Base-by-base conservation (phyloP, 495 filamentous ascomycete genomes). In the Penicillium longicatenatum region DNA sequence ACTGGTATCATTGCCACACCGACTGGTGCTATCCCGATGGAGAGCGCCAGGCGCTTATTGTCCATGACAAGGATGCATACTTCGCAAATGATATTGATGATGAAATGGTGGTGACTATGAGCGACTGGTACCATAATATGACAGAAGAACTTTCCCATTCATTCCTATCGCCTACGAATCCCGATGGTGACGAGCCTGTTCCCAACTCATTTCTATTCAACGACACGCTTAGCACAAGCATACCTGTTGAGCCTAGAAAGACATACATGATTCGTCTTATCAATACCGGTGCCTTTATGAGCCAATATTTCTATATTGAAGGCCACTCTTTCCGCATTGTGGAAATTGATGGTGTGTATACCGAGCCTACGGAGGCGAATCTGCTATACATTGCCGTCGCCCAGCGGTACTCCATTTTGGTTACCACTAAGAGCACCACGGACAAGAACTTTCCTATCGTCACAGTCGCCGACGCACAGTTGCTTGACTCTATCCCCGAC, bases 1-100 rank as follows among this genome's bases (percentile, higher is more conserved):
- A 90, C 71, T 93, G 90, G 90, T 93, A 92, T 63, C 89, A 93
- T 68, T 90, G 85, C 14, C 89, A 93, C 64, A 77, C 78, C 19
- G 73, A 75, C 43, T 81, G 76, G 5, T 88, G 89, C 65, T 91
- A 91, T 52, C 86, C 89, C 2, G 90, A 93, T 67, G 90, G 90
- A 29, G 78, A 89, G 30, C 80, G 87, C 50, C 88, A 87, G 2
- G 82, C 89, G 0, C 67, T 94, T 37, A 84, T 93, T 44, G 74
- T 94, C 33, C 82, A 91, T 50, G 89, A 92, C 63, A 81, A 62
- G 76, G 0, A 66, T 0, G 73, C 76, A 12, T 88, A 88, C 3
- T 89, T 83, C 64, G 62, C 70, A 29, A 79, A 77, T 52, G 68
- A 82, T 61, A 90, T 88, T 62, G 85, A 89, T 45, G 82, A 87